Evolutionary conservation across 768 basidiomycete genomes (phyloP).

Genomic region (Tephrocybe sp.): DNA sequence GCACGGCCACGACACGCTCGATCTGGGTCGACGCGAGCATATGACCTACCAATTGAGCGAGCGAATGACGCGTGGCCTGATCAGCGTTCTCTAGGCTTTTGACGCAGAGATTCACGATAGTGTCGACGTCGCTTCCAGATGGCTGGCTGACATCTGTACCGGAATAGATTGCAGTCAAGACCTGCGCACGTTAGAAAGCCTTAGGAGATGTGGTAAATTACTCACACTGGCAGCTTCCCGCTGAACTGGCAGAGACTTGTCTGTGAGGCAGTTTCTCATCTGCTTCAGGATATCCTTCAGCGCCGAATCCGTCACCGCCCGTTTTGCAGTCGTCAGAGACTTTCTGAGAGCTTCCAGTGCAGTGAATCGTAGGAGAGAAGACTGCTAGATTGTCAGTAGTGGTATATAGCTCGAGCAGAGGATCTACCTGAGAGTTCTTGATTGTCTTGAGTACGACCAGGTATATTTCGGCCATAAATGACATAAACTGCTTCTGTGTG

Average conservation of each 20-base stretch:
- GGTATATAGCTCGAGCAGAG: not conserved
- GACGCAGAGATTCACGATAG: slow-evolving; percentile 62
- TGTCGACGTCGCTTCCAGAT: slow-evolving; percentile 73
- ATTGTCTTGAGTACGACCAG: slow-evolving; percentile 64
- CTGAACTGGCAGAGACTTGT: slow-evolving; percentile 85
- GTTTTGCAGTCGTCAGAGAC: slow-evolving; percentile 75
- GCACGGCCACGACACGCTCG: slow-evolving; percentile 46
- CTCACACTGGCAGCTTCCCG: slow-evolving; percentile 78
- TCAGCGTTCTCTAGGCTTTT: slow-evolving; percentile 83
- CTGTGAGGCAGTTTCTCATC: slow-evolving; percentile 69
- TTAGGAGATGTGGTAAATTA: not conserved
- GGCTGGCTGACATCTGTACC: slow-evolving; percentile 52
- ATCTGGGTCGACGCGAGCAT: slow-evolving; percentile 83
- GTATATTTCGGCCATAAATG: slow-evolving; percentile 86
- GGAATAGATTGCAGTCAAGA: slow-evolving; percentile 56
- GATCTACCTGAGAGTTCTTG: slow-evolving; percentile 66
- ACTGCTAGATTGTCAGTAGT: slow-evolving; percentile 38
- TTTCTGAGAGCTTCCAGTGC: slow-evolving; percentile 79
- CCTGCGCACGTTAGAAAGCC: slow-evolving; percentile 25
- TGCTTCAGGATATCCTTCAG: slow-evolving; percentile 85
- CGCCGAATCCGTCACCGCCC: slow-evolving; percentile 77
- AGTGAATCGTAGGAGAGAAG: slow-evolving; percentile 80
- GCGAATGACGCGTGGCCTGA: slow-evolving; percentile 76
- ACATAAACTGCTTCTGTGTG: slow-evolving; percentile 73
- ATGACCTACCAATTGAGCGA: slow-evolving; percentile 80